These are phyloP conservation scores for Haplographium delicatum DNA, from an alignment of 495 filamentous ascomycete species.

Conservation along the genomic window DNA sequence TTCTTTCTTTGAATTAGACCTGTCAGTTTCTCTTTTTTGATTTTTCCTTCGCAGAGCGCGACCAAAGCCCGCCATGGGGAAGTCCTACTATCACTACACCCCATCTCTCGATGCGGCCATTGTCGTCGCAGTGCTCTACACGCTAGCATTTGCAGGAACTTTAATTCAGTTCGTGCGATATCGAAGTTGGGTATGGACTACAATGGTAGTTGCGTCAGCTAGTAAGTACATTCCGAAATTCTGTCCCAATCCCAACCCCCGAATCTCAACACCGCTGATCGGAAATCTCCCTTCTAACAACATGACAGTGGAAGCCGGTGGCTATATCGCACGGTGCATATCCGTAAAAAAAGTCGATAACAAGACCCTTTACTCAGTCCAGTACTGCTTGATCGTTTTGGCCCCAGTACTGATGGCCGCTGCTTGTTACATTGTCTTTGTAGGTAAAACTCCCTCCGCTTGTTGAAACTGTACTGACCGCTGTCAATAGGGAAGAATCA, in stretches of 20 bases:
- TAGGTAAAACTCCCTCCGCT: background rate
- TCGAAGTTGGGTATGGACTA: constrained; percentile 39
- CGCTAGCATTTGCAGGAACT: constrained; percentile 31
- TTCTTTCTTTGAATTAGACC: too few species aligned
- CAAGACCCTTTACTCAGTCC: constrained; percentile 29
- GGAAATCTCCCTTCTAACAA: constrained; percentile 5
- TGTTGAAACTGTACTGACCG: background rate
- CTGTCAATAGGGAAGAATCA: constrained; percentile 27
- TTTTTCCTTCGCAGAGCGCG: too few species aligned
- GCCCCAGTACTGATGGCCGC: constrained; percentile 34
- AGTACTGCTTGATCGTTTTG: constrained; percentile 33
- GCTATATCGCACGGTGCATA: constrained; percentile 36
- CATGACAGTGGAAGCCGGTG: constrained; percentile 39
- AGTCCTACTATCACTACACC: constrained; percentile 27
- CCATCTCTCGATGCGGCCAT: constrained; percentile 29
- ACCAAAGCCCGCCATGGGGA: too few species aligned
- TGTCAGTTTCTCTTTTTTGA: too few species aligned
- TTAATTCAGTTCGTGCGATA: constrained; percentile 36
- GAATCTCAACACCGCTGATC: too few species aligned
- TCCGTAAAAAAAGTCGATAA: constrained; percentile 31
- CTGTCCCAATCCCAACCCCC: too few species aligned
- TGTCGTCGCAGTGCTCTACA: constrained; percentile 28
- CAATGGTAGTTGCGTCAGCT: constrained; percentile 38
- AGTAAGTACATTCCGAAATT: constrained; percentile 29
- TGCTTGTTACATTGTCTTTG: constrained; percentile 35